phyloP scores from a whole-genome alignment of 169 alveolate genomes.

The Plasmodium billcollinsi region DNA sequence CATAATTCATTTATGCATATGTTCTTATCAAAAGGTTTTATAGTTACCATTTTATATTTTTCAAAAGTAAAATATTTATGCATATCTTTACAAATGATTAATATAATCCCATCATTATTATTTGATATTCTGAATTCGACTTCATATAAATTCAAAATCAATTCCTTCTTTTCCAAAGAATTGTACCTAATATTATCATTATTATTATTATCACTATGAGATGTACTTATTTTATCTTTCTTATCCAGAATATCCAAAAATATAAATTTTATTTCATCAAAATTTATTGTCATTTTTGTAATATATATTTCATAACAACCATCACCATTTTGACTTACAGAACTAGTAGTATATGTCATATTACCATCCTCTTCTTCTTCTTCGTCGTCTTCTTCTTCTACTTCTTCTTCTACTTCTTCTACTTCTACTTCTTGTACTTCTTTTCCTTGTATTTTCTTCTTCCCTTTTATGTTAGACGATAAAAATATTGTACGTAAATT shows the following conservation, averaged over 20 bases:
- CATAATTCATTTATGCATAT: slow-evolving; percentile 30
- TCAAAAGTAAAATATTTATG: slow-evolving; percentile 17
- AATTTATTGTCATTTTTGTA: not conserved
- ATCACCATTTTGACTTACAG: slow-evolving; percentile 12
- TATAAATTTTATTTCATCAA: too few relatives aligned
- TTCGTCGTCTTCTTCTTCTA: slow-evolving; percentile 7
- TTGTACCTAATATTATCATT: not conserved
- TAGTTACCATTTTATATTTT: slow-evolving; percentile 50
- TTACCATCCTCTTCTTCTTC: not conserved
- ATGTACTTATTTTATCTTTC: not conserved
- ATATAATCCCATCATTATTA: slow-evolving; percentile 47
- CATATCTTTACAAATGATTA: slow-evolving; percentile 21
- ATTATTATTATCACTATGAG: not conserved
- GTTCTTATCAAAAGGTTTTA: slow-evolving; percentile 25
- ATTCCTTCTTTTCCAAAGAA: not conserved
- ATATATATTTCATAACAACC: not conserved
- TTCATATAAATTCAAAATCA: slow-evolving; percentile 43
- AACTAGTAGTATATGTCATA: slow-evolving; percentile 13
- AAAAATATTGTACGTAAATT: slow-evolving; percentile 16
- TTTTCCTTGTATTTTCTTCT: not conserved
- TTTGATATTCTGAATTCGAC: slow-evolving; percentile 56
- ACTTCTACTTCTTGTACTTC: too few relatives aligned
- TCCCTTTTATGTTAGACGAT: slow-evolving; percentile 19
- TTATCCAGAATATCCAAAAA: not conserved
- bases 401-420: not conserved